A percentile compares a stretch with the other conserved stretches of the same genome.
phyloP scores from a whole-genome alignment of 2,329 filamentous ascomycete genomes.

The Lasiodiplodia theobromae region DNA sequence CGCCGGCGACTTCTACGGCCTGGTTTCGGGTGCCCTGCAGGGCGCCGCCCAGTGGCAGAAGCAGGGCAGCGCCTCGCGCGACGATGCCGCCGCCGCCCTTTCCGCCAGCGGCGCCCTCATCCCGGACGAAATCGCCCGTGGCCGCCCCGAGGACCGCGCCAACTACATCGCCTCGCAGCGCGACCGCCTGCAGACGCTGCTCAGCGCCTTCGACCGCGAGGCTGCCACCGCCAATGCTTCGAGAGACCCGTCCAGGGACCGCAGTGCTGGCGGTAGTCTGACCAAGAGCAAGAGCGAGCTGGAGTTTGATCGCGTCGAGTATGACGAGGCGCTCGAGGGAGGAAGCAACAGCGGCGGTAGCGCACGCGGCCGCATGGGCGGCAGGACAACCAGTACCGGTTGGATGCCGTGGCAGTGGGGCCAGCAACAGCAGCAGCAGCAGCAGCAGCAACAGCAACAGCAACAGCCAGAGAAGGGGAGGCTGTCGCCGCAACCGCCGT shows the following conservation, averaged over 20 bases:
- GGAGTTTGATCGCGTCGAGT: slow-evolving; percentile 89
- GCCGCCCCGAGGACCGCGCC: slow-evolving; percentile 67
- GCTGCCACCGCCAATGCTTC: slow-evolving; percentile 52
- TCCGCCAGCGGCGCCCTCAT: slow-evolving; percentile 70
- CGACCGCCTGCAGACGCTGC: slow-evolving; percentile 75
- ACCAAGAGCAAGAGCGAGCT: slow-evolving; percentile 84
- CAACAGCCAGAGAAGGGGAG: background rate
- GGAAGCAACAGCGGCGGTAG: slow-evolving; percentile 52
- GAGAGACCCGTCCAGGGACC: slow-evolving; percentile 57
- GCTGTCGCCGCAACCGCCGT: slow-evolving; percentile 4
- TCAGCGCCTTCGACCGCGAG: slow-evolving; percentile 81
- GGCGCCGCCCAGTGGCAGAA: slow-evolving; percentile 60
- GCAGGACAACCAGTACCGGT: slow-evolving; percentile 42
- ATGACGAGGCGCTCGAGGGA: slow-evolving; percentile 67
- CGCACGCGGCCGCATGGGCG: slow-evolving; percentile 36
- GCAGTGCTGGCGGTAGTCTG: slow-evolving; percentile 59
- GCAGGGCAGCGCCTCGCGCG: slow-evolving; percentile 44
- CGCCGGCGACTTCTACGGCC: slow-evolving; percentile 74
- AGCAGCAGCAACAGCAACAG: background rate
- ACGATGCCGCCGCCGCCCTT: slow-evolving; percentile 57
- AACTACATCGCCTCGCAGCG: slow-evolving; percentile 80
- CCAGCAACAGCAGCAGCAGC: background rate
- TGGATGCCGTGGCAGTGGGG: slow-evolving; percentile 62
- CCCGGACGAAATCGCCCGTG: slow-evolving; percentile 70
- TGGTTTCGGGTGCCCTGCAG: slow-evolving; percentile 77